Evolutionary conservation across 1,139 yeast genomes (phyloP).

Genomic region (Lodderomyces metapsilosis): DNA sequence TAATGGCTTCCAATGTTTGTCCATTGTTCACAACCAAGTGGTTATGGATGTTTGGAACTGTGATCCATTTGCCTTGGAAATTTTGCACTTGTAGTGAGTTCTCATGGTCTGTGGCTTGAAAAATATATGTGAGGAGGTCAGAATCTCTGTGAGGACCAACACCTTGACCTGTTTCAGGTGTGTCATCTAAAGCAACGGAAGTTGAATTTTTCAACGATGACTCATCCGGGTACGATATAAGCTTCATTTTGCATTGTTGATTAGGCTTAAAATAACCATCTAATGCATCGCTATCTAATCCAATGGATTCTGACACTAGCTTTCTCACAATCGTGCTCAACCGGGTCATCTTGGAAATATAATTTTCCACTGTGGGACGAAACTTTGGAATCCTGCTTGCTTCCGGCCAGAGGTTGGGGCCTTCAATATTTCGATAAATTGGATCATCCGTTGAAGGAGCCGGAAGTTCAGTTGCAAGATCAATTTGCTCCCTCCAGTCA

Average conservation of each 20-base stretch:
- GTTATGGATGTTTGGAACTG: conserved; percentile 43
- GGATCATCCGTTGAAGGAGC: conserved; percentile 48
- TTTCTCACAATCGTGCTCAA: conserved; percentile 43
- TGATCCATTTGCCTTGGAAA: conserved; percentile 62
- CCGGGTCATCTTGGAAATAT: conserved; percentile 47
- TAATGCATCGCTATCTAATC: conserved; percentile 43
- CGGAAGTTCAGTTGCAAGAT: conserved; percentile 60
- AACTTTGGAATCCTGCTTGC: conserved; percentile 49
- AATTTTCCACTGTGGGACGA: conserved; percentile 41
- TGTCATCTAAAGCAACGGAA: conserved; percentile 36
- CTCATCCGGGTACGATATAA: conserved; percentile 51
- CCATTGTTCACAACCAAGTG: conserved; percentile 55
- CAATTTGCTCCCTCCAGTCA: conserved; percentile 71
- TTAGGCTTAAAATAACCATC: conserved; percentile 49
- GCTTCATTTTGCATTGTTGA: conserved; percentile 56
- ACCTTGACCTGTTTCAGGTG: conserved; percentile 54
- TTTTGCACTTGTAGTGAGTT: conserved; percentile 62
- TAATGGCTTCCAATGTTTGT: conserved; percentile 53
- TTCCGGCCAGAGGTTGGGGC: conserved; percentile 66
- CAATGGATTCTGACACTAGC: conserved; percentile 57
- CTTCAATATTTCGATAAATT: conserved; percentile 56
- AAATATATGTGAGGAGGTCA: conserved; percentile 61
- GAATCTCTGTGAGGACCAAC: conserved; percentile 73
- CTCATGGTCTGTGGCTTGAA: conserved; percentile 51
- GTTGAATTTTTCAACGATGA: conserved; percentile 26